Conservation (phyloP, 306 rosid species). For the Inga laurina region DNA sequence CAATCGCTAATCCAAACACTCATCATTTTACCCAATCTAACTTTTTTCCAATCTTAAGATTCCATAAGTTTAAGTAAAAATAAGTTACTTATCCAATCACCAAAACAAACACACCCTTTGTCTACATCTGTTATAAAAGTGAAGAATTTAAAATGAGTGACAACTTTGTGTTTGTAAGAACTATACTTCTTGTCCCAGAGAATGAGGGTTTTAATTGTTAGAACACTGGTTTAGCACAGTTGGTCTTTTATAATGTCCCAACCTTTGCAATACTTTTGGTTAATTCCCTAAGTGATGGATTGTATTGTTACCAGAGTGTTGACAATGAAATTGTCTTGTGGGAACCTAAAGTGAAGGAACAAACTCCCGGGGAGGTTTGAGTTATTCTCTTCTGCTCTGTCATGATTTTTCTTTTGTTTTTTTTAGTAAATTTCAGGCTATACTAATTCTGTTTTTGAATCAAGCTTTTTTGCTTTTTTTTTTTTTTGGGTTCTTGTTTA, state of each 20-base stretch:
- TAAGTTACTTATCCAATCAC: too few relatives aligned
- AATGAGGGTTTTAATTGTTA: neutral
- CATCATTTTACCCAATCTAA: too few relatives aligned
- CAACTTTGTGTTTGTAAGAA: neutral
- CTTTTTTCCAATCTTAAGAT: too few relatives aligned
- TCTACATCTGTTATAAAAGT: neutral
- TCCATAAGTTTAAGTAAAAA: too few relatives aligned
- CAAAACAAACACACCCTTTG: too few relatives aligned
- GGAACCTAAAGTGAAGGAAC: constrained; percentile 96
- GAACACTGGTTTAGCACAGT: neutral
- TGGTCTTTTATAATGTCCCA: constrained; percentile 2
- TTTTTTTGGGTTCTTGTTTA: constrained; percentile 15
- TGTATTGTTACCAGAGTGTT: constrained; percentile 70
- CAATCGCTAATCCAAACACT: too few relatives aligned
- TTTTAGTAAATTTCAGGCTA: neutral
- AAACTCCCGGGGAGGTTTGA: constrained; percentile 91
- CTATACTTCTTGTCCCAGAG: neutral
- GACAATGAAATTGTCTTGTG: constrained; percentile 93
- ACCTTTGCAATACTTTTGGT: neutral
- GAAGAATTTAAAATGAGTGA: neutral
- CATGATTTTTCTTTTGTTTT: neutral
- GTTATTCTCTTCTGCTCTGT: constrained; percentile 21
- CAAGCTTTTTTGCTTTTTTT: neutral
- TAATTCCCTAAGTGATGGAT: constrained; percentile 26
- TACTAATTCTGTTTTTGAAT: constrained; percentile 2